Evolutionary conservation across 257 asterid species (phyloP), one percentile per base, ranked within the genome.

Genomic region (Lithospermum erythrorhizon): DNA sequence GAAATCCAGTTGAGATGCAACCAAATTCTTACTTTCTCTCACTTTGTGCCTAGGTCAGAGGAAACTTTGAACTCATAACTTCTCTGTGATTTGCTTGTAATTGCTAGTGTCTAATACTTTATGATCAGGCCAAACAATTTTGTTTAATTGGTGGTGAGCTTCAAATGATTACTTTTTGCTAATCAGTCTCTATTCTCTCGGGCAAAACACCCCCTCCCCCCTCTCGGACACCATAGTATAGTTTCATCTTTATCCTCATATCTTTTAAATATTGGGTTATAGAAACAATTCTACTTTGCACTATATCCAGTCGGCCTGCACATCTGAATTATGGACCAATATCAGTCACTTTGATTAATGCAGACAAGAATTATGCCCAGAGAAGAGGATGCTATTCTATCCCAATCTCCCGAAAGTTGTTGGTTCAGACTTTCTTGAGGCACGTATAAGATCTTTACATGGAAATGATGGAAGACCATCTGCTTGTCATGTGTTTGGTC

Each of bases 381-480:
- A 89, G 73, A 89, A 89, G 81, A 82, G 95, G 81, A 89, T 86
- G 97, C 94, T 89, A 51, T 89, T 86, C 80, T 89, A 89, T 70
- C 95, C 97, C 21, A 79, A 84, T 73, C 97, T 89, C 72, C 94
- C 97, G 24, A 89, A 86, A 68, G 72, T 89, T 18, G 78, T 82
- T 62, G 97, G 95, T 27, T 89, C 95, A 1, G 80, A 82, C 45
- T 86, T 82, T 79, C 94, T 89, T 19, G 95, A 89, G 70, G 70
- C 75, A 37, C 83, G 91, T 57, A 76, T 89, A 69, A 83, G 97
- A 79, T 74, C 81, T 13, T 74, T 86, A 73, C 87, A 82, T 21
- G 84, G 86, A 48, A 72, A 68, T 65, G 70, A 69, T 60, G 87
- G 86, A 67, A 69, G 63, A 23, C 62, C 69, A 58, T 73, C 78